Conservation (phyloP, 495 filamentous ascomycete species). For the Glonium stellatum region DNA sequence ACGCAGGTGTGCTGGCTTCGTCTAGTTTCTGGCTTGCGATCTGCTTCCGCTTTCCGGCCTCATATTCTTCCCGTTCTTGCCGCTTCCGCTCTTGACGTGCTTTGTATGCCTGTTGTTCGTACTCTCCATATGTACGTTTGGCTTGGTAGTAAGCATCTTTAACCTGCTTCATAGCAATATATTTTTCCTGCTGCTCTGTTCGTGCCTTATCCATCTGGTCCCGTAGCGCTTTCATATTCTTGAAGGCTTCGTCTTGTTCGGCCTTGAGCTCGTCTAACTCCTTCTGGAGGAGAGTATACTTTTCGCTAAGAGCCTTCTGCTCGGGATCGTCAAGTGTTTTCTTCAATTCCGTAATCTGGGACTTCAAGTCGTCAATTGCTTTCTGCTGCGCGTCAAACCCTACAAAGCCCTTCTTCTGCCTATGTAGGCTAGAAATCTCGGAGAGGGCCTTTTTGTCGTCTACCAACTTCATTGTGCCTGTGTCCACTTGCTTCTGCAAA, state of each 20-base stretch:
- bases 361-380: constrained; percentile 74
- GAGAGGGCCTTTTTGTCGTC: constrained; percentile 91
- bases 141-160: constrained; percentile 78
- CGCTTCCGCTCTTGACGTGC: constrained; percentile 70
- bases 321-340: constrained; percentile 90
- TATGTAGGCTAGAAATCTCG: constrained; percentile 74
- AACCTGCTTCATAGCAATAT: constrained; percentile 64
- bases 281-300: constrained; percentile 70
- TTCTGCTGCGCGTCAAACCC: constrained; percentile 75
- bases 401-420: constrained; percentile 83
- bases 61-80: constrained; percentile 67
- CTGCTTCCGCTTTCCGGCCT: constrained; percentile 69
- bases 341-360: constrained; percentile 74
- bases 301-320: constrained; percentile 74
- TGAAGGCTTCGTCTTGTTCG: constrained; percentile 81
- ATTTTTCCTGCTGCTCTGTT: constrained; percentile 77
- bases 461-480: constrained; percentile 82
- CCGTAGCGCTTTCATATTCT: constrained; percentile 76
- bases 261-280: constrained; percentile 85
- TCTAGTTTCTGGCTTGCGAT: constrained; percentile 77
- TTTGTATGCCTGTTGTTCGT: constrained; percentile 70
- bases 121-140: constrained; percentile 69
- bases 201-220: constrained; percentile 81
- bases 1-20: constrained; percentile 84
- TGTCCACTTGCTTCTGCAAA: constrained; percentile 77